Conservation (phyloP, 1,139 yeast genomes). For the Lodderomyces orthopsilosis region DNA sequence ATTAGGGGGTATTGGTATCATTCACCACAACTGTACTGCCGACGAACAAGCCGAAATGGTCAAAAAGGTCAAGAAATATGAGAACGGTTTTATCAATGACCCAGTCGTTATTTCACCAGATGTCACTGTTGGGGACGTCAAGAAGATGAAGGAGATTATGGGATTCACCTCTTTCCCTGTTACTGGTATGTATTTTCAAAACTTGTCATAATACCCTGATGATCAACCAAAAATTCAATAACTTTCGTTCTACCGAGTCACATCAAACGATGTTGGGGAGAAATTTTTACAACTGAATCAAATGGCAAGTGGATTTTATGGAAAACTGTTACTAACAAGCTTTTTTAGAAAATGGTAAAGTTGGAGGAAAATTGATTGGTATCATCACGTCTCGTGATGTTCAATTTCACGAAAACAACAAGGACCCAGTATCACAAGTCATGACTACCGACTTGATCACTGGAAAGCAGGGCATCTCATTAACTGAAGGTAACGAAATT, state of each 20-base stretch:
- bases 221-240: constrained; percentile 56
- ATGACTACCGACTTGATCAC: constrained; percentile 91
- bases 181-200: constrained; percentile 77
- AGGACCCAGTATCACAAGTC: constrained; percentile 63
- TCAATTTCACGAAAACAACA: constrained; percentile 82
- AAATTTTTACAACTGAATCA: constrained; percentile 21
- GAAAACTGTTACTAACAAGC: constrained; percentile 23
- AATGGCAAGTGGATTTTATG: not conserved
- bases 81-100: constrained; percentile 94
- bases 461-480: constrained; percentile 76
- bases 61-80: constrained; percentile 90
- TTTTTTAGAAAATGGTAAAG: constrained; percentile 71
- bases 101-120: constrained; percentile 83
- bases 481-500: constrained; percentile 84
- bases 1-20: constrained; percentile 98
- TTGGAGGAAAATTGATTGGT: constrained; percentile 90
- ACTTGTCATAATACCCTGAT: constrained; percentile 41
- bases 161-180: constrained; percentile 99
- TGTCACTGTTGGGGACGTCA: constrained; percentile 78
- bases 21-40: constrained; percentile 94
- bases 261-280: constrained; percentile 99
- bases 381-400: constrained; percentile 96
- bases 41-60: constrained; percentile 99
- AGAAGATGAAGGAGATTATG: constrained; percentile 60
- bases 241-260: constrained; percentile 99